Evolutionary conservation across 164 flowering plant species (phyloP), one percentile per base, ranked within the genome.

Genomic region (Sedum album): DNA sequence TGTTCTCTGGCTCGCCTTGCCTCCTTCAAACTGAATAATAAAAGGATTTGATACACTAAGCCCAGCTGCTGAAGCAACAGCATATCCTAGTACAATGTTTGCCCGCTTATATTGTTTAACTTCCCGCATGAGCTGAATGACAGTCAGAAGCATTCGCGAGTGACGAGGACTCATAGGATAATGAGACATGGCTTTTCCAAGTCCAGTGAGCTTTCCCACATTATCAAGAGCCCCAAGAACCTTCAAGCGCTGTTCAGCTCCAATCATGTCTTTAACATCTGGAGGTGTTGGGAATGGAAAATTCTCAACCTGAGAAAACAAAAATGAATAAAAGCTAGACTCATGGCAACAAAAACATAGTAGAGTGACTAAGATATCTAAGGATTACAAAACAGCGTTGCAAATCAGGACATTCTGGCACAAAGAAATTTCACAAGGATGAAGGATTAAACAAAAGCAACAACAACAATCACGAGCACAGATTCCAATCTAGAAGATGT

Each of bases 141-240:
- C 89, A 1, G 96, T 88, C 62, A 94, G 87, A 70, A 94, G 92
- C 96, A 94, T 90, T 66, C 97, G 81, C 28, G 99, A 90, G 79
- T 94, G 99, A 42, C 96, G 96, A 57, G 99, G 97, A 77, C 96
- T 90, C 95, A 94, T 84, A 20, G 99, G 99, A 71, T 80, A 95
- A 49, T 73, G 86, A 51, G 97, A 84, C 99, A 95, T 92, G 67
- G 90, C 88, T 75, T 79, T 89, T 66, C 99, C 99, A 26, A 92
- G 72, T 30, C 84, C 62, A 48, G 99, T 90, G 73, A 92, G 78
- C 68, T 74, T 86, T 65, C 97, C 94, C 42, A 75, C 49, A 63
- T 60, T 28, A 73, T 90, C 91, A 73, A 92, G 89, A 25, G 99
- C 99, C 73, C 83, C 94, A 60, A 95, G 89, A 73, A 82, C 75